Evolutionary conservation across 2,329 filamentous ascomycete genomes (phyloP).

Genomic region (Arthrobotrys musiformis): DNA sequence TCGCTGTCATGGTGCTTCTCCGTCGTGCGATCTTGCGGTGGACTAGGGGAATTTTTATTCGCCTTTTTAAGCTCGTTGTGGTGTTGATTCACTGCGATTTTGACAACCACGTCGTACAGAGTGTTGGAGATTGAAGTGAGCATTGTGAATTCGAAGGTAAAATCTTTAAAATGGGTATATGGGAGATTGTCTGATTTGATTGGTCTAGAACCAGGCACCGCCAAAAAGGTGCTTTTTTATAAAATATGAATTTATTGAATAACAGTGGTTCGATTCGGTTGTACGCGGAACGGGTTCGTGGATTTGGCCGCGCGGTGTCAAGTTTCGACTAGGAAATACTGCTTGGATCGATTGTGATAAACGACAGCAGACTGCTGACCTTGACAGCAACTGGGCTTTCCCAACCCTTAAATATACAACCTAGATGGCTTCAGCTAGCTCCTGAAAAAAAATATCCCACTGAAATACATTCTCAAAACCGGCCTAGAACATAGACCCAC

Average conservation of each 20-base stretch:
- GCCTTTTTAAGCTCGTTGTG: not conserved
- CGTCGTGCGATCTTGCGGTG: not conserved
- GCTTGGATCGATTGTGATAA: too few species aligned
- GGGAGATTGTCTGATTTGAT: too few species aligned
- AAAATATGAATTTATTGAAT: too few species aligned
- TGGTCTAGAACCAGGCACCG: too few species aligned
- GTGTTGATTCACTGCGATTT: conserved; percentile 20
- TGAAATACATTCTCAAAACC: not conserved
- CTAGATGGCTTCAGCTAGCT: not conserved
- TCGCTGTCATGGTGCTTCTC: not conserved
- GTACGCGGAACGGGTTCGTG: too few species aligned
- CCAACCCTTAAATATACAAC: not conserved
- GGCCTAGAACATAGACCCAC: not conserved
- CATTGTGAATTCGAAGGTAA: not conserved
- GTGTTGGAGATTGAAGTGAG: conserved; percentile 22
- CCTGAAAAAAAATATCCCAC: not conserved
- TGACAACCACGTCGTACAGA: conserved; percentile 19
- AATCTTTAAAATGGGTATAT: not conserved
- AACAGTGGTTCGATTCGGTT: too few species aligned
- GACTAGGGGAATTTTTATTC: not conserved
- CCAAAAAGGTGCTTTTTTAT: too few species aligned
- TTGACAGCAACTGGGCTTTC: too few species aligned
- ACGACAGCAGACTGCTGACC: too few species aligned
- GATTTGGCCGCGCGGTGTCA: too few species aligned
- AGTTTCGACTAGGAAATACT: too few species aligned